Conservation (phyloP, 192 early-diverging fungal species). For the Chytriomyces sp. region DNA sequence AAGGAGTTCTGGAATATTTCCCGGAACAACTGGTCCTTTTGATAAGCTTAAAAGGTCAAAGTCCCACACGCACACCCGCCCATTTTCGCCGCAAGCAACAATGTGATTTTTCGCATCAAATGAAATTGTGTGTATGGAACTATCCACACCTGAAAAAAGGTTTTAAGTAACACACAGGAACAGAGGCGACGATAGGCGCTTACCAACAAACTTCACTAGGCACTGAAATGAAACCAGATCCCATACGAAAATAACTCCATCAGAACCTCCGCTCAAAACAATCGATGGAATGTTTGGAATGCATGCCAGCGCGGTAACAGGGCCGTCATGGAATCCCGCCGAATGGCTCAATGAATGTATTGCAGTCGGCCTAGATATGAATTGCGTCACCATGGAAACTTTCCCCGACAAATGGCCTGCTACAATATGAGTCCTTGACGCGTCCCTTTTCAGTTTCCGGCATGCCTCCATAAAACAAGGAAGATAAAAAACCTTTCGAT, state of each 20-base stretch:
- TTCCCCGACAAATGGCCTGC: constrained; percentile 63
- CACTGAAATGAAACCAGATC: constrained; percentile 13
- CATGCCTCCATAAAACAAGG: background rate
- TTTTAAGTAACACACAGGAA: background rate
- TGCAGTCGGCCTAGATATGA: constrained; percentile 37
- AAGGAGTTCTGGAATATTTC: too few relatives aligned
- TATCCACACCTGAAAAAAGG: background rate
- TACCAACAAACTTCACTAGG: background rate
- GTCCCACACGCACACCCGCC: constrained; percentile 19
- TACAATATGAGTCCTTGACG: constrained; percentile 56
- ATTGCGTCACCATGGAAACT: constrained; percentile 57
- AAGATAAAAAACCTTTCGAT: constrained; percentile 59
- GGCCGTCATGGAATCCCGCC: constrained; percentile 58
- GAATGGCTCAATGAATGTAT: constrained; percentile 55
- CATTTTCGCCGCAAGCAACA: constrained; percentile 6
- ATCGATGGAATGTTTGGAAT: constrained; percentile 31
- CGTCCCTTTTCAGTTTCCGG: background rate
- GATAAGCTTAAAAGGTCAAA: constrained; percentile 11
- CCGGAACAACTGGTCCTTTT: background rate
- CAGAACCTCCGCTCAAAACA: constrained; percentile 35
- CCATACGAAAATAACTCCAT: constrained; percentile 30
- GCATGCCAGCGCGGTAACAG: constrained; percentile 49
- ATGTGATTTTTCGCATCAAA: constrained; percentile 25
- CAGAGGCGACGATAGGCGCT: background rate
- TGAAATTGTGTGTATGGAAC: constrained; percentile 13